These are phyloP conservation scores for Termitomyces sp. DNA, from an alignment of 768 basidiomycete genomes.

Conservation along the genomic window DNA sequence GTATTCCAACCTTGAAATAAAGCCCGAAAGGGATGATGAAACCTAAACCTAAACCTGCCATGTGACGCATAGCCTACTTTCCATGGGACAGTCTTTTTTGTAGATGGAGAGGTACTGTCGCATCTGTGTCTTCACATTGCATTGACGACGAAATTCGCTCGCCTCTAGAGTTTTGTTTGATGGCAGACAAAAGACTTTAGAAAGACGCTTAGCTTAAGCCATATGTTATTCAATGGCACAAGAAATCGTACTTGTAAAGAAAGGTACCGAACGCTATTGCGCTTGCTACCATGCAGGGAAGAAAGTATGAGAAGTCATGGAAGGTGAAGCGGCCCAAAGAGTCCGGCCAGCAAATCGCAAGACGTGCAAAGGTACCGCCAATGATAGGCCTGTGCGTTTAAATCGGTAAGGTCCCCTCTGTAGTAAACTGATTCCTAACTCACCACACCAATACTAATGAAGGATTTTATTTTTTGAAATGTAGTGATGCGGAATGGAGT, in stretches of 20 bases:
- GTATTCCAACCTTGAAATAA: too few relatives aligned
- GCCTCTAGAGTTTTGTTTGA: background rate
- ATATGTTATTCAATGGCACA: background rate
- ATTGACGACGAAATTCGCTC: background rate
- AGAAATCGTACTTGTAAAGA: conserved; percentile 14
- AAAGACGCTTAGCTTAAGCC: background rate
- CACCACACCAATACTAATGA: background rate
- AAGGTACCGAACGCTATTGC: conserved; percentile 12
- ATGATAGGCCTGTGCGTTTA: conserved; percentile 18
- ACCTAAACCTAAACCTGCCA: too few relatives aligned
- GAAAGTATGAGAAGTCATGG: conserved; percentile 24
- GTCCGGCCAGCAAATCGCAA: conserved; percentile 21
- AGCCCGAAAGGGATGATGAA: too few relatives aligned
- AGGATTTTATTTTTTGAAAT: background rate
- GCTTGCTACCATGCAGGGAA: conserved; percentile 19
- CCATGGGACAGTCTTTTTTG: too few relatives aligned
- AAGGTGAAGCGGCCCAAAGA: conserved; percentile 18
- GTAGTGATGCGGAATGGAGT: too few relatives aligned
- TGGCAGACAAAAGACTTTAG: conserved; percentile 14
- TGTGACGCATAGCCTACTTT: too few relatives aligned
- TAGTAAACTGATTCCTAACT: conserved; percentile 28
- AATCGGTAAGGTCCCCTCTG: background rate
- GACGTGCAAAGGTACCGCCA: conserved; percentile 24
- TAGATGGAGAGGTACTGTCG: conserved; percentile 1
- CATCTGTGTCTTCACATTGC: background rate